phyloP scores from a whole-genome alignment of 78 protist genomes.

The Planoprotostelium fungivorum region DNA sequence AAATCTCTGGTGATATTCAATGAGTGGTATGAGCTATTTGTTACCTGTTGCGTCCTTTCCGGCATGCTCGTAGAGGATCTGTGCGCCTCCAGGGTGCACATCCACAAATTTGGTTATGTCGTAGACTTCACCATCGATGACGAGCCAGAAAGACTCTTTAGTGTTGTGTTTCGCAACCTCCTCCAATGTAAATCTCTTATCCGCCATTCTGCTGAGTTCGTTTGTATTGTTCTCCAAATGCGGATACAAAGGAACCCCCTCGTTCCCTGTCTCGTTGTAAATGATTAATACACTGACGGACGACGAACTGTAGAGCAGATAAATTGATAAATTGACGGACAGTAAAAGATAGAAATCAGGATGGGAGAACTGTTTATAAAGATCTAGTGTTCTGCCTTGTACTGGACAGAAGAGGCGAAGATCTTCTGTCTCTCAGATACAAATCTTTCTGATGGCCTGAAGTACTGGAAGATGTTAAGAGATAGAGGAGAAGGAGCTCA shows the following conservation, averaged over 20 bases:
- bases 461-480: constrained; percentile 14
- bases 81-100: neutral
- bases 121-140: constrained; percentile 50
- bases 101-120: constrained; percentile 57
- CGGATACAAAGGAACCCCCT: too few species aligned
- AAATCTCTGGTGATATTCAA: neutral
- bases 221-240: too few species aligned
- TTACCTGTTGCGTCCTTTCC: neutral
- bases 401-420: constrained; percentile 33
- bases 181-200: constrained; percentile 21
- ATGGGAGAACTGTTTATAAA: neutral
- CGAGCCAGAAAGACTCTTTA: constrained; percentile 44
- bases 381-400: neutral
- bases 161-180: constrained; percentile 53
- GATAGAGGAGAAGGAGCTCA: neutral
- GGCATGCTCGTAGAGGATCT: neutral
- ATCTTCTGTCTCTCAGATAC: constrained; percentile 57
- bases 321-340: neutral
- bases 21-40: neutral
- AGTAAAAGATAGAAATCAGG: neutral
- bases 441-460: constrained; percentile 51
- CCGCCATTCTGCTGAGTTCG: constrained; percentile 1
- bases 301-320: neutral
- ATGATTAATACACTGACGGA: neutral
- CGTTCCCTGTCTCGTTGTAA: neutral